These are phyloP conservation scores for Pseudohalonectria lignicola DNA, from an alignment of 2,329 filamentous ascomycete genomes.

Conservation along the genomic window DNA sequence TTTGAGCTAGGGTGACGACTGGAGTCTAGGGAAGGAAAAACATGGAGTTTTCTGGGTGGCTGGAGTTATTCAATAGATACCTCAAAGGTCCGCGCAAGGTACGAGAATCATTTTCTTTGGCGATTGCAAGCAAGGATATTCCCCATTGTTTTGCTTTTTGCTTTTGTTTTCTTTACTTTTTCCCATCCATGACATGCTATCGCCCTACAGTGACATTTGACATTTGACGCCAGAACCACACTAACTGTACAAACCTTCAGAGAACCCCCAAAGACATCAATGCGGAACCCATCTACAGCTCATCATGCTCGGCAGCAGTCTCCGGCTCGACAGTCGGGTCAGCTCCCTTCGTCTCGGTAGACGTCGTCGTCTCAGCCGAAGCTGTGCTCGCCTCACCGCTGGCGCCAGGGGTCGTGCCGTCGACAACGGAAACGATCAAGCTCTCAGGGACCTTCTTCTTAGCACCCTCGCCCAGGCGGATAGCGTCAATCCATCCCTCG, in stretches of 20 bases:
- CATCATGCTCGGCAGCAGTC: conserved; percentile 30
- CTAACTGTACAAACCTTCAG: conserved; percentile 1
- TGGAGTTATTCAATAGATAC: too few species aligned
- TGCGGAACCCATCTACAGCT: too few species aligned
- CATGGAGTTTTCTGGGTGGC: too few species aligned
- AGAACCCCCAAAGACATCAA: too few species aligned
- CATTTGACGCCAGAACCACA: too few species aligned
- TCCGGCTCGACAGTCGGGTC: conserved; percentile 19
- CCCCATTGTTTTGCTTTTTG: conserved; percentile 1
- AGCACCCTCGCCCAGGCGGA: conserved; percentile 75
- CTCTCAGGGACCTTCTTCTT: conserved; percentile 65
- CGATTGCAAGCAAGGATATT: background rate
- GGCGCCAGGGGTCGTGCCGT: conserved; percentile 18
- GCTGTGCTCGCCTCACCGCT: too few species aligned
- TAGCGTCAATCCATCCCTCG: conserved; percentile 82
- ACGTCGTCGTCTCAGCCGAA: conserved; percentile 14
- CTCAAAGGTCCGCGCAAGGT: background rate
- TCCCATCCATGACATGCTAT: too few species aligned
- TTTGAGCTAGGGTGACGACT: too few species aligned
- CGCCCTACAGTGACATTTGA: too few species aligned
- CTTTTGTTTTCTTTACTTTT: too few species aligned
- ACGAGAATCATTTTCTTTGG: background rate
- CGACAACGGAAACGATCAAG: conserved; percentile 34
- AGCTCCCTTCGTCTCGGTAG: conserved; percentile 7
- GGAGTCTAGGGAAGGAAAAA: too few species aligned